A percentile compares a stretch with the other conserved stretches of the same genome.
Conservation (phyloP, 2,329 filamentous ascomycete species). For the Trichoderma lentiforme region DNA sequence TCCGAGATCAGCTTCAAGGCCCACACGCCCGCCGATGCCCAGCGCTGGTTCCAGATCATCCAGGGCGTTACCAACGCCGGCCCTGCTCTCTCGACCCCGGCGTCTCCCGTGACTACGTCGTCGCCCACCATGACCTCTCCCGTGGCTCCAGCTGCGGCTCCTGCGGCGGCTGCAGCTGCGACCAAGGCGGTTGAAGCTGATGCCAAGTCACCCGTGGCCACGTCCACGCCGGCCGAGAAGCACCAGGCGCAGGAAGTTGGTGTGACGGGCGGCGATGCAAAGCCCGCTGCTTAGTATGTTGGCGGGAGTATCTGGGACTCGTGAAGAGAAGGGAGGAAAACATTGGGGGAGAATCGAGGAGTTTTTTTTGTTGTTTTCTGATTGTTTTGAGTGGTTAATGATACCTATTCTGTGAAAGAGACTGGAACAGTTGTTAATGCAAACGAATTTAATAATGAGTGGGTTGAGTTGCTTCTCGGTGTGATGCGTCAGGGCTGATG, state of each 20-base stretch:
- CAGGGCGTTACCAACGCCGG: slow-evolving; percentile 54
- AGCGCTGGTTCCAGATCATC: slow-evolving; percentile 81
- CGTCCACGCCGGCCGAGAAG: slow-evolving; percentile 7
- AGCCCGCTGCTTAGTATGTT: neutral
- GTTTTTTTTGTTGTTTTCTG: neutral
- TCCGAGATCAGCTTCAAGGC: slow-evolving; percentile 88
- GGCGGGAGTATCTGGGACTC: neutral
- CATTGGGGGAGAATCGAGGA: neutral
- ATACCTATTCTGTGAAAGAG: slow-evolving; percentile 5
- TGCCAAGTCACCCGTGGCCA: slow-evolving; percentile 18
- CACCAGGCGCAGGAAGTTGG: slow-evolving; percentile 44
- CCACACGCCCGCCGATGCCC: slow-evolving; percentile 72
- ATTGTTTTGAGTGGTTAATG: neutral
- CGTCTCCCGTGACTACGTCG: neutral
- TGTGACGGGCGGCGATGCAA: slow-evolving; percentile 32
- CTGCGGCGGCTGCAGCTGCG: slow-evolving; percentile 15
- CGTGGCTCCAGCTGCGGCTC: neutral
- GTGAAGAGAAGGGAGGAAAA: neutral
- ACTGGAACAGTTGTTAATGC: neutral
- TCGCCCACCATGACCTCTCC: slow-evolving; percentile 10
- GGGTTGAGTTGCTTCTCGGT: neutral
- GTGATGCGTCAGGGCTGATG: neutral
- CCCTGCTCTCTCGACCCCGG: slow-evolving; percentile 27
- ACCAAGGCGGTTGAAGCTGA: neutral
- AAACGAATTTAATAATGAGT: neutral